Conservation (phyloP, 2,329 filamentous ascomycete species). For the Fusarium secorum region DNA sequence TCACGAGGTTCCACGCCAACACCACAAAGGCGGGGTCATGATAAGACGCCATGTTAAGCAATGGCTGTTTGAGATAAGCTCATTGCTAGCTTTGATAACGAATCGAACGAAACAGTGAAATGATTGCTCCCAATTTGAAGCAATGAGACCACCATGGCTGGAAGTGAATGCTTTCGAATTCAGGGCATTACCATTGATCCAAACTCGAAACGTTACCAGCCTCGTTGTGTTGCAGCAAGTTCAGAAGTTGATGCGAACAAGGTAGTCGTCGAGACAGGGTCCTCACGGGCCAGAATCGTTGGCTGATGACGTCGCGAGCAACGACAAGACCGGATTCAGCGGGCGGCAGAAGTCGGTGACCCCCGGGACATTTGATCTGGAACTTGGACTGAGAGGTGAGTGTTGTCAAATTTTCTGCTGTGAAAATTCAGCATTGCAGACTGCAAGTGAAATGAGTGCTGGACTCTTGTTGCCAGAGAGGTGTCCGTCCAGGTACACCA, state of each 20-base stretch:
- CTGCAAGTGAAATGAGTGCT: conserved; percentile 12
- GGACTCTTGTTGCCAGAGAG: not conserved
- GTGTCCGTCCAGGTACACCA: conserved; percentile 1
- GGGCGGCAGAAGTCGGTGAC: conserved; percentile 31
- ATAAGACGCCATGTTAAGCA: conserved; percentile 23
- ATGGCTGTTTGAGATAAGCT: conserved; percentile 5
- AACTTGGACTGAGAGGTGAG: not conserved
- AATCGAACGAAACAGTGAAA: not conserved
- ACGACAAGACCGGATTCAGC: conserved; percentile 25
- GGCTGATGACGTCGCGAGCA: conserved; percentile 38
- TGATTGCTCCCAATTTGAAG: not conserved
- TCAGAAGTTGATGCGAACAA: conserved; percentile 21
- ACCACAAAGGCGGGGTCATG: conserved; percentile 22
- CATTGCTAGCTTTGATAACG: not conserved
- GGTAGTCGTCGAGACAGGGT: conserved; percentile 18
- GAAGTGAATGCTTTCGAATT: not conserved
- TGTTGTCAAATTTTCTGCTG: conserved; percentile 3
- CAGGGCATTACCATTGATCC: not conserved
- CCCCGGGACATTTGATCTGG: conserved; percentile 13
- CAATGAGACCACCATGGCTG: not conserved
- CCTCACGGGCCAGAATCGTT: conserved; percentile 25
- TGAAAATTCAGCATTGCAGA: conserved; percentile 26
- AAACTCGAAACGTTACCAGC: conserved; percentile 2
- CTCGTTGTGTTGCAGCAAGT: conserved; percentile 6
- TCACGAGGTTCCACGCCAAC: conserved; percentile 14